Evolutionary conservation across 164 flowering plant genomes (phyloP).

Genomic region (Piper longum): DNA sequence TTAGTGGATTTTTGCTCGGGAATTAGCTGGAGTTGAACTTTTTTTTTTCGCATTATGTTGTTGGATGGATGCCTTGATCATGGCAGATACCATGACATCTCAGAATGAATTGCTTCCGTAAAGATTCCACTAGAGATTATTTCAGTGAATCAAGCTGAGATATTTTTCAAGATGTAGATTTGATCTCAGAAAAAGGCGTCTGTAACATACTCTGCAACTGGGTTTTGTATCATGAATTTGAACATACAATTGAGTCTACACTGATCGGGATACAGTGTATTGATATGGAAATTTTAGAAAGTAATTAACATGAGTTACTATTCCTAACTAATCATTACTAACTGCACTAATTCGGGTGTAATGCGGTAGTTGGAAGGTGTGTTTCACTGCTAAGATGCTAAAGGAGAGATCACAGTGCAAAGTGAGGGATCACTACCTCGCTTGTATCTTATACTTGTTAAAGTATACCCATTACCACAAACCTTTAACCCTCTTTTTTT

Average conservation of each 20-base stretch:
- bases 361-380: constrained; percentile 6
- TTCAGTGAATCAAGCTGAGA: too few species aligned
- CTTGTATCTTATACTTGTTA: neutral
- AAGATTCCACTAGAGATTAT: neutral
- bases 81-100: neutral
- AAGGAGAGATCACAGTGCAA: constrained; percentile 1
- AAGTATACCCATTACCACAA: neutral
- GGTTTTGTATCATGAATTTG: neutral
- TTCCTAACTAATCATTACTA: constrained; percentile 1
- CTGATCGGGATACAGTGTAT: too few species aligned
- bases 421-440: constrained; percentile 3
- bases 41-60: neutral
- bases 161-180: too few species aligned
- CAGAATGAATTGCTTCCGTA: neutral
- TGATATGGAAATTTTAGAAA: too few species aligned
- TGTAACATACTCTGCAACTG: neutral
- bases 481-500: neutral
- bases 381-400: constrained; percentile 1
- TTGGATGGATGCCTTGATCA: neutral
- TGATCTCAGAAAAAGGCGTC: too few species aligned
- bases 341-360: constrained; percentile 2
- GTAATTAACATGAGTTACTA: too few species aligned
- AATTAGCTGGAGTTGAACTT: too few species aligned
- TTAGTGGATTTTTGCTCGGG: too few species aligned
- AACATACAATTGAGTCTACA: too few species aligned